Base-by-base conservation (phyloP, 2,329 filamentous ascomycete species). In the Fusarium acutatum region DNA sequence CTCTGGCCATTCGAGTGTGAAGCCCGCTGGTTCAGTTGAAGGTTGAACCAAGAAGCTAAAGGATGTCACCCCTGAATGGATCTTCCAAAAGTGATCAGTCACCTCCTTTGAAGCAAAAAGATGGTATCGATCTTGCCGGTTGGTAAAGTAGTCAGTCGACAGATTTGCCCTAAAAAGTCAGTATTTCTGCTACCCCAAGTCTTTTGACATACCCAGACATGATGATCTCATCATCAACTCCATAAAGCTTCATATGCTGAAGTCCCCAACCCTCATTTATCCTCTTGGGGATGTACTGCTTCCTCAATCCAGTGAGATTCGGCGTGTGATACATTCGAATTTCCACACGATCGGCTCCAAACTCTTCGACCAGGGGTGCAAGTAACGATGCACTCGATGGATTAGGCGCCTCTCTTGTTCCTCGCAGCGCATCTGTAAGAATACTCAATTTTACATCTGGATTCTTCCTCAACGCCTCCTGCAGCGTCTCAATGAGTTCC, bases 161-260 rank as follows among this genome's bases (percentile, higher is more conserved):
- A 99, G 85, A 76, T 99, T 99, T 22, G 96, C 96, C 13, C 86
- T 88, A 41, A 24, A 10, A 26, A 41, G 26, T 80, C 30, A 80
- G 75, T 56, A 58, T 24, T 28, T 38, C 14, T 12, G 14, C 15
- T 28, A 6, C 10, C 11, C 22, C 1, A 0, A 14, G 5, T 15
- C 8, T 5, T 18, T 7, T 2, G 22, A 56, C 57, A 61, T 88
- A 94, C 90, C 95, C 95, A 13, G 95, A 97, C 77, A 99, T 90
- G 73, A 99, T 96, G 65, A 99, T 93, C 81, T 97, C 95, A 79
- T 99, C 95, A 77, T 99, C 96, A 28, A 97, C 86, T 0, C 96
- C 96, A 77, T 99, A 99, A 1, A 99, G 86, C 87, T 99, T 99
- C 96, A 99, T 99, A 80, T 99, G 96, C 81, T 99, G 96, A 69